Evolutionary conservation across 2,329 filamentous ascomycete genomes (phyloP).

Genomic region (Dichotomopilus funicola): DNA sequence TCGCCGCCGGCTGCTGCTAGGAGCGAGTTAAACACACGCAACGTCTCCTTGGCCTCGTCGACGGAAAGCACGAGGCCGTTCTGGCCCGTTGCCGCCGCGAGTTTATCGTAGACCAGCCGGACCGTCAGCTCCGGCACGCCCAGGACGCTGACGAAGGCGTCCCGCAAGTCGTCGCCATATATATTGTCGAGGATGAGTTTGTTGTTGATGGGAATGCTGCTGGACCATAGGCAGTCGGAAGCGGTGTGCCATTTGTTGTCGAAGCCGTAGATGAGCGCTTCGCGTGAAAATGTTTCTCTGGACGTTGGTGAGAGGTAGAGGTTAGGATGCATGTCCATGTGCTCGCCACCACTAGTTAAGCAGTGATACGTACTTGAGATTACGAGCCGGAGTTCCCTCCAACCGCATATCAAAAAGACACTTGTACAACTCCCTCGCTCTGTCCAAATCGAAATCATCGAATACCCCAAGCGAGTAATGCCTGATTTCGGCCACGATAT

Average conservation of each 20-base stretch:
- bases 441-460: slow-evolving; percentile 1
- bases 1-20: slow-evolving; percentile 12
- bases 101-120: slow-evolving; percentile 1
- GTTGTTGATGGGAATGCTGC: not conserved
- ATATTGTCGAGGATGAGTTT: slow-evolving; percentile 1
- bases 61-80: not conserved
- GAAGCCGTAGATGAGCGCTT: not conserved
- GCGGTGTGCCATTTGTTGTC: slow-evolving; percentile 2
- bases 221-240: slow-evolving; percentile 4
- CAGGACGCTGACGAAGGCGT: slow-evolving; percentile 1
- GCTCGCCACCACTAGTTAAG: not conserved
- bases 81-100: not conserved
- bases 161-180: slow-evolving; percentile 2
- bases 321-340: slow-evolving; percentile 2
- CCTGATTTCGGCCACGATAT: slow-evolving; percentile 6
- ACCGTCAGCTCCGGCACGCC: not conserved
- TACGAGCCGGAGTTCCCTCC: not conserved
- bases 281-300: slow-evolving; percentile 1
- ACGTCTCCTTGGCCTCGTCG: slow-evolving; percentile 16
- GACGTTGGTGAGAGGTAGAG: not conserved
- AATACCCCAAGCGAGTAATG: not conserved
- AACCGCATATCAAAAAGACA: slow-evolving; percentile 7
- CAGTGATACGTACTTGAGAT: slow-evolving; percentile 5
- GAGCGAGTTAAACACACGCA: slow-evolving; percentile 31
- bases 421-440: slow-evolving; percentile 4